phyloP scores from a whole-genome alignment of 352 stramenopile genomes.

The Pythium chondricola region DNA sequence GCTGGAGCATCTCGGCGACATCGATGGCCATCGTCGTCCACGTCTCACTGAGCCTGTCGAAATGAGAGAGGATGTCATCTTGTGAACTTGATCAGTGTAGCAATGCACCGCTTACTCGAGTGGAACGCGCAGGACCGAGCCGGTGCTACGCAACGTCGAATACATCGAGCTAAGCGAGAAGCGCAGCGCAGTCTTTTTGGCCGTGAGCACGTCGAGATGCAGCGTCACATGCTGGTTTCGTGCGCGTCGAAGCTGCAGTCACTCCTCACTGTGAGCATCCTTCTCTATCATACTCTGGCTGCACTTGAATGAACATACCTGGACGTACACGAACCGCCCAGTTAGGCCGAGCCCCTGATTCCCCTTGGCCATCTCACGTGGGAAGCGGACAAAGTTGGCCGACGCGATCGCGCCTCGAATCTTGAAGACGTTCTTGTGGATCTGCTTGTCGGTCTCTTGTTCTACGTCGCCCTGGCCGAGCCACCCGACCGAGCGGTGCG shows the following conservation, averaged over 20 bases:
- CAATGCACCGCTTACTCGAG: conserved; percentile 18
- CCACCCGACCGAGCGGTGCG: conserved; percentile 47
- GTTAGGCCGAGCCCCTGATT: conserved; percentile 56
- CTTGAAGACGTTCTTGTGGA: conserved; percentile 77
- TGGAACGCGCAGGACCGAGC: conserved; percentile 53
- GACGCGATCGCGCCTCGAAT: conserved; percentile 66
- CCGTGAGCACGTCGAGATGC: conserved; percentile 64
- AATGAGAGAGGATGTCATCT: no score
- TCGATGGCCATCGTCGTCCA: conserved; percentile 70
- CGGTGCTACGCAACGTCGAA: conserved; percentile 40
- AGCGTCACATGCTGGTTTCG: conserved; percentile 41
- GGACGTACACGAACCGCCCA: conserved; percentile 64
- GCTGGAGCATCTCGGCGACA: conserved; percentile 48
- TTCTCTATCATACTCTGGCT: not conserved
- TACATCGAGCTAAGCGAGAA: conserved; percentile 76
- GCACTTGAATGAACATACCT: conserved; percentile 22
- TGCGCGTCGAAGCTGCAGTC: conserved; percentile 28
- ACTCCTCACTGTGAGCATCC: no score
- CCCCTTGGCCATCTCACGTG: conserved; percentile 42
- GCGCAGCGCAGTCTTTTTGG: conserved; percentile 56
- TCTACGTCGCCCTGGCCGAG: conserved; percentile 60
- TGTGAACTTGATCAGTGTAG: no score
- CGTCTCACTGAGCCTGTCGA: conserved; percentile 32
- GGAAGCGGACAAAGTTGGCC: conserved; percentile 70
- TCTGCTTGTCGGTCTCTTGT: conserved; percentile 47